Percentiles rank a stretch among this genome's conserved stretches.
Evolutionary conservation across 768 basidiomycete genomes (phyloP).

Genomic region (Boletus eberwhitei): DNA sequence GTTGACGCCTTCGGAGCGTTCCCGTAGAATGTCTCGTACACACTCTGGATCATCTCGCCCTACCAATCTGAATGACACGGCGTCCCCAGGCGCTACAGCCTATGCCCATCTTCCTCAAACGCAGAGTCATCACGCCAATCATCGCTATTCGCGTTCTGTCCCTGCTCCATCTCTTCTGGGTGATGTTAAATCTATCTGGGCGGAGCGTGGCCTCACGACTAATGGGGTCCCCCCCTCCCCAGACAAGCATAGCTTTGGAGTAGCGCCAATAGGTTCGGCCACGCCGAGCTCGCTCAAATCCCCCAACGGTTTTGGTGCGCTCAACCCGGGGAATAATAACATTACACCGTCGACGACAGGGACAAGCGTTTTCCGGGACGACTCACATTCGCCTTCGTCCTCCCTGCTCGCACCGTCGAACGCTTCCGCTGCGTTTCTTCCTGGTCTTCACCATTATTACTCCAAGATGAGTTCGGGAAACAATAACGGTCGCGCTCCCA

Average conservation of each 20-base stretch:
- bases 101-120: slow-evolving; percentile 16
- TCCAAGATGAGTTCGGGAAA: slow-evolving; percentile 43
- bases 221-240: slow-evolving; percentile 38
- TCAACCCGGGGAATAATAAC: slow-evolving; percentile 11
- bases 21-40: slow-evolving; percentile 77
- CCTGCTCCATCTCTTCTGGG: slow-evolving; percentile 74
- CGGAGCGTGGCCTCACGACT: slow-evolving; percentile 43
- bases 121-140: slow-evolving; percentile 33
- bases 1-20: slow-evolving; percentile 84
- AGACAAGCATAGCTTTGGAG: slow-evolving; percentile 25
- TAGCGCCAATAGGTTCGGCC: slow-evolving; percentile 31
- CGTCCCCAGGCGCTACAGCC: slow-evolving; percentile 15
- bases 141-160: slow-evolving; percentile 81
- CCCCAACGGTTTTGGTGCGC: slow-evolving; percentile 35
- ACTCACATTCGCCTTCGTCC: slow-evolving; percentile 31
- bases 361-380: slow-evolving; percentile 32
- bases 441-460: slow-evolving; percentile 66
- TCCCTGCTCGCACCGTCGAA: slow-evolving; percentile 61
- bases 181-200: slow-evolving; percentile 81
- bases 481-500: slow-evolving; percentile 28
- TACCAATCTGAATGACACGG: slow-evolving; percentile 18
- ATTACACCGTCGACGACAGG: slow-evolving; percentile 13
- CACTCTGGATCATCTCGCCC: slow-evolving; percentile 42
- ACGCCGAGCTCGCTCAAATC: slow-evolving; percentile 57
- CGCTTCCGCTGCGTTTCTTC: slow-evolving; percentile 79